Percentiles rank a stretch among this genome's conserved stretches.
Conservation (phyloP, 345 rosid species). For the Garcia nutans region DNA sequence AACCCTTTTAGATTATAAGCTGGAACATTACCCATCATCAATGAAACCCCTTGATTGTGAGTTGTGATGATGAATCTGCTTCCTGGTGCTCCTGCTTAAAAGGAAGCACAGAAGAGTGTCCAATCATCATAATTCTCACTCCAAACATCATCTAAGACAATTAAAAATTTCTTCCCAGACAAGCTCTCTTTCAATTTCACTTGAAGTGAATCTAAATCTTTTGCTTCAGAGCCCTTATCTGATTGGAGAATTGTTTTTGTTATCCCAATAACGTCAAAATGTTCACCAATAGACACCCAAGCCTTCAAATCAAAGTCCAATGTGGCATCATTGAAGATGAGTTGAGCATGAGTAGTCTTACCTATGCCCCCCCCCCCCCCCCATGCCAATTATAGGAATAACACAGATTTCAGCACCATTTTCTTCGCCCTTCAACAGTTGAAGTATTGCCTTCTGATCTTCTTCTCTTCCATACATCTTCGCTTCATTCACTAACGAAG, state of each 20-base stretch:
- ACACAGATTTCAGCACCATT: neutral
- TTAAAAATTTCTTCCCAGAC: constrained; percentile 17
- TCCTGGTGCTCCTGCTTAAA: constrained; percentile 19
- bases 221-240: neutral
- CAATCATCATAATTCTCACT: constrained; percentile 22
- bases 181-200: constrained; percentile 15
- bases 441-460: neutral
- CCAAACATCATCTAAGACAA: constrained; percentile 38
- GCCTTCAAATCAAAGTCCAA: neutral
- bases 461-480: neutral
- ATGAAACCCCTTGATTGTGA: constrained; percentile 13
- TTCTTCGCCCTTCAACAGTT: neutral
- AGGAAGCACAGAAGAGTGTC: constrained; percentile 17
- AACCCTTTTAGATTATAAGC: constrained; percentile 2
- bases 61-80: constrained; percentile 33
- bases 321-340: neutral
- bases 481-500: neutral
- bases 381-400: neutral
- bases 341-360: neutral
- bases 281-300: neutral
- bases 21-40: neutral
- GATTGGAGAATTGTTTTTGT: constrained; percentile 4
- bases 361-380: neutral
- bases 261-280: neutral
- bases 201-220: constrained; percentile 25